phyloP scores from a whole-genome alignment of 345 rosid genomes.

The Viola odorata region DNA sequence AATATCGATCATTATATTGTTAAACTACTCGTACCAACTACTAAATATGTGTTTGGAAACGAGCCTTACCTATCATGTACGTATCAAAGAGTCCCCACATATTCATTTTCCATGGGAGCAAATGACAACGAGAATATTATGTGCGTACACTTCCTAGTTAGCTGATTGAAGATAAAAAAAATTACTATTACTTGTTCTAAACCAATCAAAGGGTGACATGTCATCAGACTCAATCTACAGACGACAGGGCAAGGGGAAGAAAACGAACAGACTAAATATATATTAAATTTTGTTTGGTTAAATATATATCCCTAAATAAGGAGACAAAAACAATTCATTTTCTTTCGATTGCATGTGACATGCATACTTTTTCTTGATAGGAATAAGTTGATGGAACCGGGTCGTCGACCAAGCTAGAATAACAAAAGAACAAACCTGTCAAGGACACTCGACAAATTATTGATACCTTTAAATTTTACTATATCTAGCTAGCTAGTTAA shows the following conservation, averaged over 20 bases:
- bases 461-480: neutral
- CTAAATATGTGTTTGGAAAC: too few species aligned
- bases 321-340: conserved; percentile 1
- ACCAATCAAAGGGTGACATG: neutral
- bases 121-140: neutral
- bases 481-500: too few species aligned
- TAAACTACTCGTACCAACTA: too few species aligned
- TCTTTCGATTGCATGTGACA: neutral
- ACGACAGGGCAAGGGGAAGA: neutral
- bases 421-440: conserved; percentile 28
- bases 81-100: too few species aligned
- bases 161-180: neutral
- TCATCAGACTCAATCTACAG: neutral
- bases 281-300: too few species aligned
- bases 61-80: too few species aligned
- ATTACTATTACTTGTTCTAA: neutral
- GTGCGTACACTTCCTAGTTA: neutral
- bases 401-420: conserved; percentile 1
- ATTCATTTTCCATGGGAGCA: too few species aligned
- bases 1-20: too few species aligned
- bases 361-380: neutral
- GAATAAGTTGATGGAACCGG: conserved; percentile 10
- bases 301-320: too few species aligned
- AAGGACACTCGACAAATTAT: neutral
- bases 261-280: too few species aligned